Evolutionary conservation across 169 alveolate species (phyloP).

Genomic region (Eimeria sp.): DNA sequence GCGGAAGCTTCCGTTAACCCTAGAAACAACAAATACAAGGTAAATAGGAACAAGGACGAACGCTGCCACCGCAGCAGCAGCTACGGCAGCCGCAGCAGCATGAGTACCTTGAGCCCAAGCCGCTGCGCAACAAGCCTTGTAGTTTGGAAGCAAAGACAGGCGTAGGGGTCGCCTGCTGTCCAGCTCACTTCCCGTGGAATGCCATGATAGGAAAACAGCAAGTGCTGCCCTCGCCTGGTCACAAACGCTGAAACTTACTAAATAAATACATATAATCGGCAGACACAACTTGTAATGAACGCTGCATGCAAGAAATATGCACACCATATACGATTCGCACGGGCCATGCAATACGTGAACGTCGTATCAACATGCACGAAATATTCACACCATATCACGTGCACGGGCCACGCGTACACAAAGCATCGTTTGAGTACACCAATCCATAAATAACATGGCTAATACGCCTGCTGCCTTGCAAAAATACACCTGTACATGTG

Average conservation of each 20-base stretch:
- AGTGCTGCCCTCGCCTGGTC: constrained; percentile 55
- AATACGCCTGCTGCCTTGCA: too few species aligned
- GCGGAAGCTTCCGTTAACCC: neutral
- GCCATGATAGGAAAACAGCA: constrained; percentile 78
- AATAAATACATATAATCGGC: neutral
- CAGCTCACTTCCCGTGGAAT: constrained; percentile 44
- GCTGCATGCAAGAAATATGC: too few species aligned
- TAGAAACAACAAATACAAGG: too few species aligned
- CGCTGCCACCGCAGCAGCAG: neutral
- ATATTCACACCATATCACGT: too few species aligned
- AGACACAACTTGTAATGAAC: too few species aligned
- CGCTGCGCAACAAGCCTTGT: constrained; percentile 70
- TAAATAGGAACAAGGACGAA: neutral
- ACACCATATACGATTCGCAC: too few species aligned
- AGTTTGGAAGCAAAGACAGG: constrained; percentile 80
- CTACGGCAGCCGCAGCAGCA: neutral
- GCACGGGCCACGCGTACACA: too few species aligned
- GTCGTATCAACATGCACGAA: too few species aligned
- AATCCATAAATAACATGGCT: neutral
- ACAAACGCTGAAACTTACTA: neutral
- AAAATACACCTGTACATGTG: neutral
- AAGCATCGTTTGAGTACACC: too few species aligned
- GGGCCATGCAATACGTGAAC: too few species aligned
- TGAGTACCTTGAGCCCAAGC: constrained; percentile 48
- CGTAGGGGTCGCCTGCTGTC: constrained; percentile 75